Percentiles rank a stretch among this genome's conserved stretches.
These are phyloP conservation scores for Pilatotrama ljubarskyi DNA, from an alignment of 768 basidiomycete genomes.

Conservation along the genomic window DNA sequence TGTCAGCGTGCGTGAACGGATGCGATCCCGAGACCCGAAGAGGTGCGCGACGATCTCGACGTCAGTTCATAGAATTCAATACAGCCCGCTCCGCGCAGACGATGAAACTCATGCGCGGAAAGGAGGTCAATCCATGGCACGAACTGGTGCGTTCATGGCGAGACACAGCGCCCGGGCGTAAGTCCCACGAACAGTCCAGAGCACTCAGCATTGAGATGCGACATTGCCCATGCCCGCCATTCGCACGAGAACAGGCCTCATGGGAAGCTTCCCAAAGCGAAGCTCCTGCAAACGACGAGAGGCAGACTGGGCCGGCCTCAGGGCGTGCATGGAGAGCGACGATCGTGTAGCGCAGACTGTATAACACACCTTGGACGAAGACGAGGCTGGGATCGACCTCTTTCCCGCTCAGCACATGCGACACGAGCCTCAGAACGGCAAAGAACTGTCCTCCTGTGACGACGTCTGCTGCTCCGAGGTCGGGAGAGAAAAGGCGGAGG, in stretches of 20 bases:
- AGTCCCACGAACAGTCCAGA: background rate
- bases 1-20: background rate
- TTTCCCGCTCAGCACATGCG: constrained; percentile 60
- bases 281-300: background rate
- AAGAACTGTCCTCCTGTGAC: constrained; percentile 76
- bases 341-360: background rate
- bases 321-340: background rate
- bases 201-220: background rate
- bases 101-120: background rate
- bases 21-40: background rate
- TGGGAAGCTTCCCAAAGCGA: background rate
- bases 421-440: constrained; percentile 65
- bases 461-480: constrained; percentile 49
- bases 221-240: background rate
- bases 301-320: background rate
- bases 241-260: background rate
- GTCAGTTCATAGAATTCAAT: background rate
- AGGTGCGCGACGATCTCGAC: constrained; percentile 4
- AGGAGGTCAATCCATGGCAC: background rate
- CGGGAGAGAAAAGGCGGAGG: constrained; percentile 62
- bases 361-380: constrained; percentile 69
- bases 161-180: background rate
- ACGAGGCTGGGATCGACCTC: constrained; percentile 65
- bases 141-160: background rate
- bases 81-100: background rate